These are phyloP conservation scores for Phytophthora constricta DNA, from an alignment of 352 stramenopile genomes.

Conservation along the genomic window DNA sequence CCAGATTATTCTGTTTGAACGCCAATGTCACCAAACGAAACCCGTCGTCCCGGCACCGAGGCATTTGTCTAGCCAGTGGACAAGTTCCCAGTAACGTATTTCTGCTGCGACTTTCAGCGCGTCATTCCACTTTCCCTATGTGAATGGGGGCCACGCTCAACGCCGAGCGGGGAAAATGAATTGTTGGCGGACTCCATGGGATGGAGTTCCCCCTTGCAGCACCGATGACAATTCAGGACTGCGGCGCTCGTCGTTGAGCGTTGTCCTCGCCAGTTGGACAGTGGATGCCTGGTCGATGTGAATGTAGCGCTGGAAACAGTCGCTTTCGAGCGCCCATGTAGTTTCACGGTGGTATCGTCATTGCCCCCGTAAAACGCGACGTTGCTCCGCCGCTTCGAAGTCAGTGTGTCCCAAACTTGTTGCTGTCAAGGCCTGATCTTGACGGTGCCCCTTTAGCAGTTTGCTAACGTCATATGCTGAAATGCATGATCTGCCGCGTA, in stretches of 20 bases:
- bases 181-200: no score
- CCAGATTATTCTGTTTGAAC: no score
- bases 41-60: no score
- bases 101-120: no score
- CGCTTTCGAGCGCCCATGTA: conserved; percentile 1
- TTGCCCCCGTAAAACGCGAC: background rate
- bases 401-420: conserved; percentile 7
- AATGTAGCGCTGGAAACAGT: conserved; percentile 6
- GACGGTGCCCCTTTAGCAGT: background rate
- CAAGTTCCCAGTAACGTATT: no score
- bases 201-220: no score
- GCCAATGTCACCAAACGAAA: no score
- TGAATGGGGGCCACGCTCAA: no score
- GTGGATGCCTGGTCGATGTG: background rate
- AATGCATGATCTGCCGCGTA: background rate
- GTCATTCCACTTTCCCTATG: no score
- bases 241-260: background rate
- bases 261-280: background rate
- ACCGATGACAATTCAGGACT: no score
- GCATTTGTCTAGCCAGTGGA: no score
- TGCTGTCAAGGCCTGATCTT: background rate
- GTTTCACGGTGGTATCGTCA: conserved; percentile 1
- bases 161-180: no score
- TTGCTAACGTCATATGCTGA: background rate
- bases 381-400: conserved; percentile 12